These are phyloP conservation scores for Hamigera avellanea DNA, from an alignment of 495 filamentous ascomycete genomes.

Conservation along the genomic window DNA sequence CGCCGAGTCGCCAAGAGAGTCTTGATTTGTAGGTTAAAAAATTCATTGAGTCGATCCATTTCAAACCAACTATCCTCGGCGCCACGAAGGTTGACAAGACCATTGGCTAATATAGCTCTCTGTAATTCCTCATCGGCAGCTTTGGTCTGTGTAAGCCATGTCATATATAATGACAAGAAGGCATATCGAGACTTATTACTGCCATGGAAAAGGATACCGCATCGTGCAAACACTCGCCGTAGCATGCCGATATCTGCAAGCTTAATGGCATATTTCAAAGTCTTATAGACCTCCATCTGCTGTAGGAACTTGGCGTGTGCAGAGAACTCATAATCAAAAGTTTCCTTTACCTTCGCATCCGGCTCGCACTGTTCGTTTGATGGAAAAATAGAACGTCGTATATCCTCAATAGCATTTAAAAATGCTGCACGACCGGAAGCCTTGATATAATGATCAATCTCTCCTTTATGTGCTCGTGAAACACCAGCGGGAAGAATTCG, in stretches of 20 bases:
- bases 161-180: conserved; percentile 8
- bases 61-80: conserved; percentile 1
- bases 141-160: conserved; percentile 6
- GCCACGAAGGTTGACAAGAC: neutral
- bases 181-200: conserved; percentile 6
- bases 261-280: conserved; percentile 8
- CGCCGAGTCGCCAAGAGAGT: neutral
- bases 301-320: conserved; percentile 5
- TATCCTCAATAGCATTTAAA: conserved; percentile 2
- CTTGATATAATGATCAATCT: conserved; percentile 3
- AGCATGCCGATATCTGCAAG: conserved; percentile 7
- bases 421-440: conserved; percentile 1
- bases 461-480: neutral
- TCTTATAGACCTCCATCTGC: conserved; percentile 7
- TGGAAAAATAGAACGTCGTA: conserved; percentile 4
- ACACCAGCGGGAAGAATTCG: neutral
- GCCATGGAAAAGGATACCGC: conserved; percentile 7
- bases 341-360: neutral
- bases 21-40: conserved; percentile 3
- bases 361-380: conserved; percentile 2
- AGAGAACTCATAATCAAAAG: conserved; percentile 5
- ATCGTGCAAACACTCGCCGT: conserved; percentile 3
- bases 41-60: conserved; percentile 3
- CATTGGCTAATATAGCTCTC: conserved; percentile 6
- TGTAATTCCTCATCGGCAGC: conserved; percentile 3